phyloP scores from a whole-genome alignment of 2,329 filamentous ascomycete genomes.

The Phialocephala sp. region DNA sequence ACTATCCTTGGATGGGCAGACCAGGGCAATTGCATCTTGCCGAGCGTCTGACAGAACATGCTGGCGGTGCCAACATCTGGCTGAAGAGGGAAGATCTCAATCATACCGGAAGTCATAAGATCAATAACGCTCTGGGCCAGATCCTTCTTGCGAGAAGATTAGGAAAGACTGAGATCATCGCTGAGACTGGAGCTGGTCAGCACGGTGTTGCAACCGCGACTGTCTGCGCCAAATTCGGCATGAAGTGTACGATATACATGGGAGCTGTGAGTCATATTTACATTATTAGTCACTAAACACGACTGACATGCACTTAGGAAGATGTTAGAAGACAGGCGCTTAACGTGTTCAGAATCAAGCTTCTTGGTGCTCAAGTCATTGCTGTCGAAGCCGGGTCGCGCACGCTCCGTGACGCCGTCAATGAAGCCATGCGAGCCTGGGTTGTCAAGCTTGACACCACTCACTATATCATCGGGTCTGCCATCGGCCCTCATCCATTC shows the following conservation, averaged over 20 bases:
- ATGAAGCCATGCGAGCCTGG: conserved; percentile 94
- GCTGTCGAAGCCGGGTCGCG: conserved; percentile 89
- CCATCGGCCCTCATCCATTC: conserved; percentile 97
- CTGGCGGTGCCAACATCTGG: conserved; percentile 95
- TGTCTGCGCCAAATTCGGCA: conserved; percentile 96
- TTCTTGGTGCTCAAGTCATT: conserved; percentile 90
- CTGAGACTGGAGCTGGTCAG: conserved; percentile 96
- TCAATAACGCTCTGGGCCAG: conserved; percentile 97
- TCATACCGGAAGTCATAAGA: conserved; percentile 98
- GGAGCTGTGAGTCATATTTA: conserved; percentile 62
- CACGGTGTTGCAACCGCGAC: conserved; percentile 98
- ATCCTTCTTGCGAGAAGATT: conserved; percentile 83
- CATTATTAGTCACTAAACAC: too few relatives aligned
- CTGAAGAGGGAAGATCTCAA: conserved; percentile 97
- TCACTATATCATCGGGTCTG: conserved; percentile 97
- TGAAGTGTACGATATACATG: conserved; percentile 99
- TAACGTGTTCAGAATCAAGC: conserved; percentile 98
- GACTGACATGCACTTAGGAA: conserved; percentile 54
- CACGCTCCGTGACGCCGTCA: conserved; percentile 86
- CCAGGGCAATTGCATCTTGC: conserved; percentile 91
- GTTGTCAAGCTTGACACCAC: conserved; percentile 91
- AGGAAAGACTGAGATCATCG: conserved; percentile 96
- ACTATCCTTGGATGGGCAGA: conserved; percentile 97
- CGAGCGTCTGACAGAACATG: conserved; percentile 84
- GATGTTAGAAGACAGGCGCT: conserved; percentile 95